Conservation (phyloP, 495 filamentous ascomycete species). For the Parathielavia appendiculata region DNA sequence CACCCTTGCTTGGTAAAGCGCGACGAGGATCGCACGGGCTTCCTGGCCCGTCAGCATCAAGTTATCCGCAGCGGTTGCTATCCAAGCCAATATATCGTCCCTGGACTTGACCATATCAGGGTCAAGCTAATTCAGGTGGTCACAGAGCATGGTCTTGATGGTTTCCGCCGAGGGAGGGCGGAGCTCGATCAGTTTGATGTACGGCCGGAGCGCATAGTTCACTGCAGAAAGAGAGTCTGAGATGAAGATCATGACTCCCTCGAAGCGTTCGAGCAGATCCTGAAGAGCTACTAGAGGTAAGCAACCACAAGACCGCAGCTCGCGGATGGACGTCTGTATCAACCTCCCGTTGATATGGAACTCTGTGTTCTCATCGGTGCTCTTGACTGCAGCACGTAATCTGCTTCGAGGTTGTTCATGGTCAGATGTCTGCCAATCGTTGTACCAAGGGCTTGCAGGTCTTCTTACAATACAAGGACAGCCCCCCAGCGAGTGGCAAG, state of each 20-base stretch:
- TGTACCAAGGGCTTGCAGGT: neutral
- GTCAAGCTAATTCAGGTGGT: neutral
- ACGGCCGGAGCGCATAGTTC: neutral
- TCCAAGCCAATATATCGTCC: neutral
- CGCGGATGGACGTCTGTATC: neutral
- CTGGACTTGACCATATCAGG: neutral
- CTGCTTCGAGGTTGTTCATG: neutral
- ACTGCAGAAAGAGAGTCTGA: neutral
- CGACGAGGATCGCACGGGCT: neutral
- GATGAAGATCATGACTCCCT: neutral
- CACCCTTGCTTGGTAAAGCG: neutral
- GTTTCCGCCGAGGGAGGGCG: neutral
- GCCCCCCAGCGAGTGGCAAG: constrained; percentile 5
- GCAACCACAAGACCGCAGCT: neutral
- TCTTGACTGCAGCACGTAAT: neutral
- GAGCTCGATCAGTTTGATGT: neutral
- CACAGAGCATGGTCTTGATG: neutral
- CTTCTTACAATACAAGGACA: neutral
- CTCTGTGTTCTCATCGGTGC: neutral
- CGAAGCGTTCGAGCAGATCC: neutral
- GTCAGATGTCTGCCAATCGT: neutral
- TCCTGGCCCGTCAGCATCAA: neutral
- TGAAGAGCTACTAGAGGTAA: neutral
- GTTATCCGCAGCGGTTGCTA: neutral
- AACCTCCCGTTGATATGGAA: neutral